Evolutionary conservation across 106 monocot species (phyloP), one percentile per base, ranked within the genome.

Genomic region (Iris macrosiphon): DNA sequence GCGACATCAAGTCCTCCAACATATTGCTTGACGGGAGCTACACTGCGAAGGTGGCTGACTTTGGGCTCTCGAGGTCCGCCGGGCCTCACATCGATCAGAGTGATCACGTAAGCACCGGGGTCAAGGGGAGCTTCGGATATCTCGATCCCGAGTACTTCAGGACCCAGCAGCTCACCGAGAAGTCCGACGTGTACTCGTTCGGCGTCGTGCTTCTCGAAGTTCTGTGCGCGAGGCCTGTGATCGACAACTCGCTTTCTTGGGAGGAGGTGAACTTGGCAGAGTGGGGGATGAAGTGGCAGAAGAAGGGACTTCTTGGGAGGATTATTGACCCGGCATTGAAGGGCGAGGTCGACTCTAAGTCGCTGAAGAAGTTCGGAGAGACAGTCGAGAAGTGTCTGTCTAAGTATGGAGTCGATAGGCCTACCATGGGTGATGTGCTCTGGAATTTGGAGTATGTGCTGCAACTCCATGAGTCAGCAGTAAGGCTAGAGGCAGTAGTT

Each of bases 221-320:
- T 17, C 21, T 66, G 9, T 74, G 73, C 43, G 73, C 58, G 25
- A 12, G 73, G 7, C 52, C 60, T 13, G 73, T 66, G 14, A 65
- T 73, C 19, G 71, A 88, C 60, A 75, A 75, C 4, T 71, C 59
- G 3, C 73, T 83, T 7, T 79, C 83, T 13, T 59, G 52, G 44
- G 73, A 73, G 65, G 29, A 66, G 52, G 42, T 65, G 52, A 73
- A 73, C 58, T 33, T 73, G 25, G 73, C 66, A 3, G 65, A 73
- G 35, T 73, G 73, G 73, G 73, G 43, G 15, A 49, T 52, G 59
- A 23, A 45, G 22, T 45, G 59, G 40, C 56, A 40, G 15, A 51
- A 45, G 33, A 54, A 60, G 28, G 73, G 73, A 16, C 24, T 23
- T 0, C 47, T 73, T 6, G 58, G 35, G 44, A 15, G 13, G 26